Base-by-base conservation (phyloP, 2,329 filamentous ascomycete species). In the Ceratocystis cacaofunesta region DNA sequence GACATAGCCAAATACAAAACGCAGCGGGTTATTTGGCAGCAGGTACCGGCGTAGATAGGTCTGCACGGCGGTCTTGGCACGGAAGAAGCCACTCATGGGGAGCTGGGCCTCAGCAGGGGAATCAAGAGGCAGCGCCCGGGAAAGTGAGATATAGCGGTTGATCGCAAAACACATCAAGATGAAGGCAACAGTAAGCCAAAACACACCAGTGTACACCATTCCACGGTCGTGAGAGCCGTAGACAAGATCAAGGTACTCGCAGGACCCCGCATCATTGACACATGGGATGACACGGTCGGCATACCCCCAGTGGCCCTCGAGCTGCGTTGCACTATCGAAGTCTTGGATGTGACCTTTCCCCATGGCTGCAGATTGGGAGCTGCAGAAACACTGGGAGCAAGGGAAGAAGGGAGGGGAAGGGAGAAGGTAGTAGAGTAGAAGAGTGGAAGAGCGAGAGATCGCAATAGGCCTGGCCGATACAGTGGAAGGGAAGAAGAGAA, bases 1-100 rank as follows among this genome's bases (percentile, higher is more conserved):
- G 1, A 85, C 84, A 67, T 83, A 79, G 32, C 87, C 86, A 69
- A 91, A 90, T 63, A 89, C 70, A 17, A 64, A 67, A 22, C 73
- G 70, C 19, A 79, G 75, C 2, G 80, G 73, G 2, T 79, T 78
- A 69, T 89, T 85, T 0, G 83, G 83, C 1, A 90, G 79, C 2
- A 90, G 76, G 69, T 81, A 79, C 36, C 75, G 77, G 19, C 83
- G 77, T 15, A 73, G 71, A 69, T 30, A 69, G 30, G 19, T 66
- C 63, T 8, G 68, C 55, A 66, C 68, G 22, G 57, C 68, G 15
- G 58, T 43, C 32, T 64, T 64, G n/a, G n/a, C 62, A 2, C 65
- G 65, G 36, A 36, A 55, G 28, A 67, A 12, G 36, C 55, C 44
- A 22, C 46, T 36, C 15, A 50, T 43, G 57, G 36, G 68, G 60